Percentiles rank a stretch among this genome's conserved stretches.
Conservation (phyloP, 2,329 filamentous ascomycete genomes). For the Penicillium decumbens region DNA sequence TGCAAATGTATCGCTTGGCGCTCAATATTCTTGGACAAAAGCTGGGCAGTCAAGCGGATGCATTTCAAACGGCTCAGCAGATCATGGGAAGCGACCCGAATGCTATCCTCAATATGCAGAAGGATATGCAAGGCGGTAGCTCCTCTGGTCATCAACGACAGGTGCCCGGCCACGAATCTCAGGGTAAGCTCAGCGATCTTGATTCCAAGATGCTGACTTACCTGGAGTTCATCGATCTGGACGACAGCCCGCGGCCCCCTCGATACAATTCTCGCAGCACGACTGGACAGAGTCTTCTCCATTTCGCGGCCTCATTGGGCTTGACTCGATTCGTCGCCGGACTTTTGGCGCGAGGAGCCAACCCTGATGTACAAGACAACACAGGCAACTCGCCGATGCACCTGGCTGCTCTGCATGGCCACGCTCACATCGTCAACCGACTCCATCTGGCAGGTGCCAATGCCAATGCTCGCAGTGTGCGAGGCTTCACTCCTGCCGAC, state of each 20-base stretch:
- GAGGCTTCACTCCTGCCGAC: constrained; percentile 67
- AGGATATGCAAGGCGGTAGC: constrained; percentile 39
- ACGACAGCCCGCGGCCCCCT: constrained; percentile 65
- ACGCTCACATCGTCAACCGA: constrained; percentile 69
- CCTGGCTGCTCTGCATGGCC: constrained; percentile 70
- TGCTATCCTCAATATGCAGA: constrained; percentile 47
- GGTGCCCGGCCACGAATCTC: constrained; percentile 41
- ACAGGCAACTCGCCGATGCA: constrained; percentile 79
- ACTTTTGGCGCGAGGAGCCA: constrained; percentile 71
- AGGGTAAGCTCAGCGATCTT: constrained; percentile 49
- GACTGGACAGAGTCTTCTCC: constrained; percentile 75
- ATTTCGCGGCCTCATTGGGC: constrained; percentile 70
- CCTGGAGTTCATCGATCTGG: constrained; percentile 73
- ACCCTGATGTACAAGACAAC: constrained; percentile 68
- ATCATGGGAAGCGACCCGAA: constrained; percentile 45
- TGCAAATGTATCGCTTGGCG: constrained; percentile 45
- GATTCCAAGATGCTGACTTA: constrained; percentile 67
- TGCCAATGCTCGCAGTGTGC: constrained; percentile 63
- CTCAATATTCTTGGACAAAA: constrained; percentile 46
- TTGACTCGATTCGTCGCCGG: constrained; percentile 71
- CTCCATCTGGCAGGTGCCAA: constrained; percentile 71
- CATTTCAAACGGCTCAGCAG: constrained; percentile 47
- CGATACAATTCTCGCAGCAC: constrained; percentile 61
- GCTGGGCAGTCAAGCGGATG: constrained; percentile 45
- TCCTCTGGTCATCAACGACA: constrained; percentile 43